Evolutionary conservation across 495 filamentous ascomycete genomes (phyloP).

Genomic region (Cercophora samala): DNA sequence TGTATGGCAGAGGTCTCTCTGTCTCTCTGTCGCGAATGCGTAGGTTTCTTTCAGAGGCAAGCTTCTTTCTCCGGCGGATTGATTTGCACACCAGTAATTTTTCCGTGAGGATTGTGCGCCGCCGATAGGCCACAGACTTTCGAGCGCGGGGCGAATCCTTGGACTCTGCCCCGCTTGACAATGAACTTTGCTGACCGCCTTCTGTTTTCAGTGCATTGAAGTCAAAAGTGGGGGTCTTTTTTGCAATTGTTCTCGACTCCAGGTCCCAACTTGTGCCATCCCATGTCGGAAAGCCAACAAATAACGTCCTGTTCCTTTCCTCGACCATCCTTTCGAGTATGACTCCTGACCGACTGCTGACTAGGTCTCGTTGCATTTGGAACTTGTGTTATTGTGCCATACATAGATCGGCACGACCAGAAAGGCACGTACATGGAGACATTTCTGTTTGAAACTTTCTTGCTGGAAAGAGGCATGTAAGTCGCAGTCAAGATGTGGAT

Average conservation of each 20-base stretch:
- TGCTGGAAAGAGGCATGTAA: background rate
- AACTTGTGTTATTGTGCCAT: background rate
- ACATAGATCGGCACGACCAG: background rate
- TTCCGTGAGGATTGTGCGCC: conserved; percentile 39
- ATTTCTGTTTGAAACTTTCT: background rate
- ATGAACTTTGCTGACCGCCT: conserved; percentile 17
- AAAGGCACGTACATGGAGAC: background rate
- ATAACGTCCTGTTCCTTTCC: background rate
- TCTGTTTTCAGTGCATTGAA: conserved; percentile 14
- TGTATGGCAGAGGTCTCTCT: conserved; percentile 9
- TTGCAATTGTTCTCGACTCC: background rate
- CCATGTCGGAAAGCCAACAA: background rate
- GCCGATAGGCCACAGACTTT: conserved; percentile 23
- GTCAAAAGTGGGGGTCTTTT: background rate
- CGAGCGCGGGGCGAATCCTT: conserved; percentile 28
- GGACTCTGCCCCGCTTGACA: conserved; percentile 20
- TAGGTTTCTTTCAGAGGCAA: conserved; percentile 12
- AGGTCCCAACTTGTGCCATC: background rate
- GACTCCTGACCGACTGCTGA: background rate
- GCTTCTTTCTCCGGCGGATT: conserved; percentile 11
- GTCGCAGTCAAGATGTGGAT: background rate
- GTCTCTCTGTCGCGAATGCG: conserved; percentile 17
- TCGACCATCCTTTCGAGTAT: background rate
- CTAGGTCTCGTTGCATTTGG: background rate
- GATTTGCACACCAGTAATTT: conserved; percentile 32